Conservation (phyloP, 2,329 filamentous ascomycete genomes). For the Cryphonectria radicalis region DNA sequence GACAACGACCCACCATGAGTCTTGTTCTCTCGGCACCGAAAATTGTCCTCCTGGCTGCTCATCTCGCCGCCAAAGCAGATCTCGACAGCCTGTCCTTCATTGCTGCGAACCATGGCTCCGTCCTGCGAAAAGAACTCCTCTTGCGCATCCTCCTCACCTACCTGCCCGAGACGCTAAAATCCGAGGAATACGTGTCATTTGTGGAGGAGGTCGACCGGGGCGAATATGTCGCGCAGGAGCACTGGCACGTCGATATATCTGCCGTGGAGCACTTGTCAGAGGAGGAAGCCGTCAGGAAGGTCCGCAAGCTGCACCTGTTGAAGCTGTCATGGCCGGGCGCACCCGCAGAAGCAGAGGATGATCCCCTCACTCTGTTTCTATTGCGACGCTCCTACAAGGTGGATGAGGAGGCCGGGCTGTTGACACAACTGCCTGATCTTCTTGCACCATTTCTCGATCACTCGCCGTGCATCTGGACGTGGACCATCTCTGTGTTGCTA, state of each 20-base stretch:
- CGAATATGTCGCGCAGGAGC: conserved; percentile 46
- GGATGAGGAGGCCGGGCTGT: conserved; percentile 72
- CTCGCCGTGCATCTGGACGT: conserved; percentile 64
- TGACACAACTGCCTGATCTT: conserved; percentile 69
- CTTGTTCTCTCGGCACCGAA: conserved; percentile 65
- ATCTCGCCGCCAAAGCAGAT: conserved; percentile 69
- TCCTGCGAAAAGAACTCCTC: conserved; percentile 66
- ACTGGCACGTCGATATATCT: conserved; percentile 57
- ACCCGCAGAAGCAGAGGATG: conserved; percentile 52
- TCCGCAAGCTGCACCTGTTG: conserved; percentile 65
- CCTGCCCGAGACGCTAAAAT: conserved; percentile 71
- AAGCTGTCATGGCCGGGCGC: conserved; percentile 58
- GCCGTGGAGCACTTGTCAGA: conserved; percentile 63
- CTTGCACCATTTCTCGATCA: conserved; percentile 69
- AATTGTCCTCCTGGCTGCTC: conserved; percentile 72
- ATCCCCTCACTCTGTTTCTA: conserved; percentile 66
- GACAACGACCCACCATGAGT: conserved; percentile 41
- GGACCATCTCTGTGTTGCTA: conserved; percentile 71
- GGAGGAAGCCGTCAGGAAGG: conserved; percentile 66
- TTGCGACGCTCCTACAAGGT: conserved; percentile 70
- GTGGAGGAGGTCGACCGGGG: conserved; percentile 60
- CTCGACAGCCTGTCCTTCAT: conserved; percentile 65
- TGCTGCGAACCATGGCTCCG: conserved; percentile 57
- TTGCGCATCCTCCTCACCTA: conserved; percentile 77
- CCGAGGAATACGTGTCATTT: conserved; percentile 65